Conservation (phyloP, 2,329 filamentous ascomycete species). For the Botryotinia calthae region DNA sequence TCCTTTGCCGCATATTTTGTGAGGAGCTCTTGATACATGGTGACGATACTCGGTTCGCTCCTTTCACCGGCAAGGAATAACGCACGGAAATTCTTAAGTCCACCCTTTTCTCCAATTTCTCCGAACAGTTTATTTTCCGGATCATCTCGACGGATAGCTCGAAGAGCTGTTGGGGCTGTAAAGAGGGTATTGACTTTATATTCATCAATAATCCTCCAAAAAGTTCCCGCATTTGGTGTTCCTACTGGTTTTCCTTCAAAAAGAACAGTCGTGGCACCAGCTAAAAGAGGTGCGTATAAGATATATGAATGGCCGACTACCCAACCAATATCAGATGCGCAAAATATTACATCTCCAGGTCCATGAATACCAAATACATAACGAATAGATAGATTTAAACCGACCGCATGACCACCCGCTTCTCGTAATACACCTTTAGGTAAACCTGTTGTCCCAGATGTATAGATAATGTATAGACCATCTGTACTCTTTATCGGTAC, state of each 20-base stretch:
- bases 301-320: constrained; percentile 86
- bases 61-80: constrained; percentile 87
- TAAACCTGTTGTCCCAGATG: constrained; percentile 75
- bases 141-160: constrained; percentile 85
- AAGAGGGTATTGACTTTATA: constrained; percentile 82
- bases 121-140: constrained; percentile 67
- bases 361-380: constrained; percentile 81
- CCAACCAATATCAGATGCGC: constrained; percentile 86
- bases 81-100: constrained; percentile 67
- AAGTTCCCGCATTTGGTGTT: constrained; percentile 80
- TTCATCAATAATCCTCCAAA: constrained; percentile 84
- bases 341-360: constrained; percentile 72
- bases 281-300: constrained; percentile 80
- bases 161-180: constrained; percentile 82
- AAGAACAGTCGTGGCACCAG: constrained; percentile 80
- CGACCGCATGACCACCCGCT: constrained; percentile 83
- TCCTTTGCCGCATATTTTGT: constrained; percentile 60
- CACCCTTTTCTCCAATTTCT: constrained; percentile 62
- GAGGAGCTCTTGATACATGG: constrained; percentile 75
- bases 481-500: constrained; percentile 78
- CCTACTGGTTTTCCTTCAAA: constrained; percentile 95
- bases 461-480: constrained; percentile 87
- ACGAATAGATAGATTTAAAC: constrained; percentile 75
- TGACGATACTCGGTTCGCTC: constrained; percentile 82
- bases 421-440: constrained; percentile 83